Evolutionary conservation across 306 rosid species (phyloP), one percentile per base, ranked within the genome.

Genomic region (Trifolium subterraneum): DNA sequence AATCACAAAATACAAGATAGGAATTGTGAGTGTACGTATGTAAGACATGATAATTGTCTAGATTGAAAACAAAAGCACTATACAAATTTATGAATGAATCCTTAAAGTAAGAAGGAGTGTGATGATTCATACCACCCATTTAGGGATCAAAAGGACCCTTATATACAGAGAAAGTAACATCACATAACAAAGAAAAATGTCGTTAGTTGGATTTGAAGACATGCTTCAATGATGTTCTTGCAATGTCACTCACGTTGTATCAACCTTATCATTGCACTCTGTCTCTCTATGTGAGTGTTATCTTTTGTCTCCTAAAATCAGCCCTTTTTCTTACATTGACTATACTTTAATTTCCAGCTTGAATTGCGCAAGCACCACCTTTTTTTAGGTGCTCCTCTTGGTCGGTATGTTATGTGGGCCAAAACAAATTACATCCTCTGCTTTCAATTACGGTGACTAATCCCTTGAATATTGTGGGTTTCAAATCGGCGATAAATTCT

Each of bases 81-180:
- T 35, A 13, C 4, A 6, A 67, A 38, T 65, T 15, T 2, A 60
- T 58, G 70, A 48, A 61, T 41, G 14, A 48, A 55, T 11, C 70
- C 38, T 7, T 14, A 35, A 67, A 73, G 71, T 14, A 22, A 31
- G 48, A 45, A 25, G 67, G 16, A 47, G 45, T n/a, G 81, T 70
- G 64, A 80, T 80, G 39, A 80, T 79, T 72, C 4, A 67, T 63
- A 68, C 82, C 88, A 73, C 86, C 84, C 73, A 75, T 60, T 54
- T 33, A 70, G 86, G 88, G 78, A 72, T 77, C 72, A 80, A 79
- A 11, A 73, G 84, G 88, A 79, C 86, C 86, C 86, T 73, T 29
- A 10, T 29, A 10, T 31, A 70, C 72, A 87, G 71, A 59, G 70
- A 84, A 87, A 78, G 78, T 9, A 51, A 65, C 20, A 68, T 61